Evolutionary conservation across 129 eudicot species (phyloP), one percentile per base, ranked within the genome.

Genomic region (Helichrysum umbraculigerum): DNA sequence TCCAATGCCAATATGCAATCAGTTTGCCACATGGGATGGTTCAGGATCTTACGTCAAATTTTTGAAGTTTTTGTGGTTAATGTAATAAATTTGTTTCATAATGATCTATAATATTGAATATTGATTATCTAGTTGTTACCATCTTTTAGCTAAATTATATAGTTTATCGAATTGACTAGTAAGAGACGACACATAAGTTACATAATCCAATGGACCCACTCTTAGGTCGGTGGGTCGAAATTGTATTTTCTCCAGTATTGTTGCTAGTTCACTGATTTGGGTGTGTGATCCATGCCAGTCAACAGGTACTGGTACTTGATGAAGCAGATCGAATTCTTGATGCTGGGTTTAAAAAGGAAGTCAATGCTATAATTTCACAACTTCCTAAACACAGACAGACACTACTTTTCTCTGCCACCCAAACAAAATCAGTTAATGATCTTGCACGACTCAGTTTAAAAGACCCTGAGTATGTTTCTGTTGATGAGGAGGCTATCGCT

Each of bases 261-360:
- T 77, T 77, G 20, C n/a, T 39, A 22, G 73, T 71, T 71, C 14
- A 47, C 86, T 91, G 80, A 85, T 75, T 67, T 77, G 88, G 86
- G 75, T 76, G 67, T 70, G 51, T 69, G 67, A 74, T 81, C 42
- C 75, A 44, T 78, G 85, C 61, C 81, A 69, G 78, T 73, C 70
- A 86, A 83, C 93, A 94, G 98, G 92, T 91, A 51, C 77, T 94
- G 71, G 98, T 94, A 73, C 98, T 94, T 66, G 98, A 94, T 47
- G 98, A 94, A 90, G 97, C 97, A 60, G 98, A 94, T 78, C 91
- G 98, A 16, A 89, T 94, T 83, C 97, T 94, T 79, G 98, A 94
- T 83, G 79, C 80, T 19, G 93, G 91, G 21, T 94, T 94, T 72
- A 89, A 91, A 77, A 87, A 84, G 51, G 97, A 77, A n/a, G 57